Base-by-base conservation (phyloP, 2,329 filamentous ascomycete genomes). In the Penicillium concentricum region DNA sequence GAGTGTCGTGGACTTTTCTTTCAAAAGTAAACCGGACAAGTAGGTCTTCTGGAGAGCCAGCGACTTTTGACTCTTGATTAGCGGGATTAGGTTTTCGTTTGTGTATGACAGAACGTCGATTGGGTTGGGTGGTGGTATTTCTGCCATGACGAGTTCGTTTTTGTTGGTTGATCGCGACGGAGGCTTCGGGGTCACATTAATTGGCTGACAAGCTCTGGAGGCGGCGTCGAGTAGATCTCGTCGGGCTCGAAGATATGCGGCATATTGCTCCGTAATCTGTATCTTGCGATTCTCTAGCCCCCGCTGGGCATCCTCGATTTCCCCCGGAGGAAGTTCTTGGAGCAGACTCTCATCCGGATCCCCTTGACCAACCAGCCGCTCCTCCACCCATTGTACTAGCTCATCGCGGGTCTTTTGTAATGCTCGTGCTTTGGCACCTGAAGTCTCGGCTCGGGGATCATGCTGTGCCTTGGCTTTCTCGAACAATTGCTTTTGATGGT, bases 311-410 rank as follows among this genome's bases (percentile, higher is more conserved):
- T 73, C 65, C 28, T 69, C 68, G 6, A 73, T 67, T 50, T 71
- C 70, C 43, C 72, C 65, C 6, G 67, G 51, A 12, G 64, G 58
- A 6, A 71, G 53, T n/a, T 71, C 67, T 24, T 68, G 63, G 2
- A 68, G 54, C 28, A 64, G 55, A 26, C 56, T 65, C 35, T 69
- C 68, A 24, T 74, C 72, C 5, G 63, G 63, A 48, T 67, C 67
- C 5, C 64, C 68, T 43, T 69, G 68, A 16, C 61, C 77, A 18
- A 76, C 71, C 44, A 83, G 62, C 42, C 80, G 79, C 39, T 75
- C 73, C 62, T 83, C 80, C 7, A 82, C 74, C 81, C 81, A 83
- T 43, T 76, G 71, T 5, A 82, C 74, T 42, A 83, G 68, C 57
- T 81, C 79, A 56, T 81, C 74, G 43, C 79, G 74, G 13, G 78